Conservation (phyloP, 345 rosid species). For the Trapa incisa region DNA sequence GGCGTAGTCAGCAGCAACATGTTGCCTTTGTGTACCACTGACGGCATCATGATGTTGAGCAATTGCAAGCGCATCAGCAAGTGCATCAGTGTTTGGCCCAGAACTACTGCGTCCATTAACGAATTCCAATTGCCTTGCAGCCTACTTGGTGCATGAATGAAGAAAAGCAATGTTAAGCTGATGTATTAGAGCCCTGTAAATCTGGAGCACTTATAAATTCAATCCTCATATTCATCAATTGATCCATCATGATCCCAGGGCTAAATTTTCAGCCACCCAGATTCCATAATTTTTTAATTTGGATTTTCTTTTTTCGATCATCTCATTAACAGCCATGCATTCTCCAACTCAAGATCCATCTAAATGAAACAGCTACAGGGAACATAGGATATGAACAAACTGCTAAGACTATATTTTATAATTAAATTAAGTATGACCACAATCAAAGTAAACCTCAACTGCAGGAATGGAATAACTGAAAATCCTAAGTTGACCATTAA, state of each 20-base stretch:
- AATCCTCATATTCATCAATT: not conserved
- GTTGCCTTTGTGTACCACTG: slow-evolving; percentile 90
- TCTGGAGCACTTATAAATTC: not conserved
- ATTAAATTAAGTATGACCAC: not conserved
- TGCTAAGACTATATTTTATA: not conserved
- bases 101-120: slow-evolving; percentile 48
- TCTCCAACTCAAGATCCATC: not conserved
- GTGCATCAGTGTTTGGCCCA: slow-evolving; percentile 54
- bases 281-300: not conserved
- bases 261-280: not conserved
- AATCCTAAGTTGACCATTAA: not conserved
- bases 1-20: slow-evolving; percentile 96
- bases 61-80: slow-evolving; percentile 81
- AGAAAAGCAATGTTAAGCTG: not conserved
- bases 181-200: not conserved
- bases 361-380: not conserved
- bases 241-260: not conserved
- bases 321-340: not conserved
- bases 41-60: slow-evolving; percentile 99
- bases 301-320: not conserved
- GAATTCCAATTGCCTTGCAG: slow-evolving; percentile 77
- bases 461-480: not conserved
- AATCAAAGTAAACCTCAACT: not conserved
- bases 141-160: slow-evolving; percentile 29
- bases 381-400: not conserved